A percentile compares a stretch with the other conserved stretches of the same genome.
These are phyloP conservation scores for Aspergillus campestris DNA, from an alignment of 495 filamentous ascomycete species.

Conservation along the genomic window DNA sequence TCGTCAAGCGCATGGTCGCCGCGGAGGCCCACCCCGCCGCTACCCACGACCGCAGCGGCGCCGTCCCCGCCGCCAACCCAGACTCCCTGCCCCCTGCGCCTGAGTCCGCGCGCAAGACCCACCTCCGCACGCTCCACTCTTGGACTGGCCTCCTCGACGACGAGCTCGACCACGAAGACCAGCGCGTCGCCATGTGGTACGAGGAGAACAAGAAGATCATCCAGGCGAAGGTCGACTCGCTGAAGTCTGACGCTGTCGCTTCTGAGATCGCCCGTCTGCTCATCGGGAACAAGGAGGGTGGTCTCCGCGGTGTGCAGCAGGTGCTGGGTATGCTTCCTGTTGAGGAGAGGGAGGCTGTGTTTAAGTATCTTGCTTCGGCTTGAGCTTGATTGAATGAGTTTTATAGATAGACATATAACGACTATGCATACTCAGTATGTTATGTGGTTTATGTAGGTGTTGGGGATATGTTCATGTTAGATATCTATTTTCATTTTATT, in stretches of 20 bases:
- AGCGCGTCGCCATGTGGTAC: conserved; percentile 87
- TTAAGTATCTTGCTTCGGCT: conserved; percentile 56
- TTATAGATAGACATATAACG: neutral
- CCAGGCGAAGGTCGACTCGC: conserved; percentile 64
- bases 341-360: conserved; percentile 74
- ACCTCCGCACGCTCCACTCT: conserved; percentile 62
- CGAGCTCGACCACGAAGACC: conserved; percentile 66
- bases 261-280: conserved; percentile 72
- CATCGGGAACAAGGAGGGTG: conserved; percentile 64
- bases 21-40: conserved; percentile 33
- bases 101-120: conserved; percentile 45
- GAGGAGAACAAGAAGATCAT: conserved; percentile 87
- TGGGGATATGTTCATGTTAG: no score
- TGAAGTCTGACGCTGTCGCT: conserved; percentile 70
- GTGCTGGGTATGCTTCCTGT: conserved; percentile 79
- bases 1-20: conserved; percentile 75
- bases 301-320: conserved; percentile 80
- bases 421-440: no score
- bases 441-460: no score
- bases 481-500: no score
- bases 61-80: conserved; percentile 23
- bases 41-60: conserved; percentile 20
- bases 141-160: conserved; percentile 63
- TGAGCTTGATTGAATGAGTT: conserved; percentile 15
- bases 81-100: conserved; percentile 15